Conservation (phyloP, 2,329 filamentous ascomycete species). For the Nemania diffusa region DNA sequence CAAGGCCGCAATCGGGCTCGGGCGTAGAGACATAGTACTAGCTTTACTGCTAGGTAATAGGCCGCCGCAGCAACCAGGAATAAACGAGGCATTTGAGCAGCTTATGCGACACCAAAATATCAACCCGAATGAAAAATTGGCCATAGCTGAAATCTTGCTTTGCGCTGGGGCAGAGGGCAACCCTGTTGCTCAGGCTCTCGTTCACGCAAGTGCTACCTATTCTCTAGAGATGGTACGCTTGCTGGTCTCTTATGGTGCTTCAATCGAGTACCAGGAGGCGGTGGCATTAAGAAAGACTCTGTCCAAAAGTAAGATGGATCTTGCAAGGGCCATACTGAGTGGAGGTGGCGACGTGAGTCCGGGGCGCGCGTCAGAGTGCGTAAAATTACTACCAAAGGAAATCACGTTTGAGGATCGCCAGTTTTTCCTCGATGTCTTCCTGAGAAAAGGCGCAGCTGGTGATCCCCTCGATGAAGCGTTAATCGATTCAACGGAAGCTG, state of each 20-base stretch:
- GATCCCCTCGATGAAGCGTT: slow-evolving; percentile 60
- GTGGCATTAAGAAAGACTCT: slow-evolving; percentile 62
- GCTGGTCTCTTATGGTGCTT: slow-evolving; percentile 64
- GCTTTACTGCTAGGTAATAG: slow-evolving; percentile 64
- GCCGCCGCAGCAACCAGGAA: slow-evolving; percentile 59
- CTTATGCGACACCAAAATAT: slow-evolving; percentile 60
- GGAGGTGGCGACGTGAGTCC: slow-evolving; percentile 58
- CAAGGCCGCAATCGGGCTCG: slow-evolving; percentile 59
- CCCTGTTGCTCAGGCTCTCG: slow-evolving; percentile 58
- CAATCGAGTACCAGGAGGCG: slow-evolving; percentile 64
- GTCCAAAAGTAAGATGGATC: slow-evolving; percentile 56
- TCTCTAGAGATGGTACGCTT: slow-evolving; percentile 66
- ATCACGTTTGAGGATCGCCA: slow-evolving; percentile 58
- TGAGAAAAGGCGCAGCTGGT: slow-evolving; percentile 63
- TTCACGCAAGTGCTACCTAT: slow-evolving; percentile 59
- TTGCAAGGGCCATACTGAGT: slow-evolving; percentile 60
- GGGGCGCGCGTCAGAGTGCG: slow-evolving; percentile 60
- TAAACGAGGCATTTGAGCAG: slow-evolving; percentile 62
- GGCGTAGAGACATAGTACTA: slow-evolving; percentile 64
- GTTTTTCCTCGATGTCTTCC: slow-evolving; percentile 56
- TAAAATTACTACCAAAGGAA: slow-evolving; percentile 60
- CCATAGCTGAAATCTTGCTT: slow-evolving; percentile 65
- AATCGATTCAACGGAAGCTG: slow-evolving; percentile 60
- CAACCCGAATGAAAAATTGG: slow-evolving; percentile 60
- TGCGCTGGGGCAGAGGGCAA: slow-evolving; percentile 68